Evolutionary conservation across 805 yeast genomes (phyloP), one percentile per base, ranked within the genome.

Genomic region (Candida nitratophila): DNA sequence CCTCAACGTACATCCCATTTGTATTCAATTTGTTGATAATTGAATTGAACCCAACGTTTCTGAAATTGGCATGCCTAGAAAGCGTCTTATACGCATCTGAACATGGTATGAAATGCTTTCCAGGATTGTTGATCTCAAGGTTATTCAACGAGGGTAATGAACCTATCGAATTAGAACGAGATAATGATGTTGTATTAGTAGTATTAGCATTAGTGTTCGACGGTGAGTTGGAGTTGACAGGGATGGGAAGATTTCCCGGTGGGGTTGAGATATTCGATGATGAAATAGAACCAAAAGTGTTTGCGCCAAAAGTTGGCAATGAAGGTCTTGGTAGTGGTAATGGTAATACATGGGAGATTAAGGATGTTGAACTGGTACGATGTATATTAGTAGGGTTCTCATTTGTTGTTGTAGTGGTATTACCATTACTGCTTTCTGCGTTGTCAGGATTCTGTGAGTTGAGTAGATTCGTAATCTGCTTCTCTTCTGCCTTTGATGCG

Each of bases 1-100:
- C 95, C 56, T 89, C 96, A 39, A 89, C 95, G 55, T 83, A 87
- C 83, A 86, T 85, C 3, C 95, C 96, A 49, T 84, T 70, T 1
- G 95, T 85, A 27, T 83, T 79, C 51, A 88, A 71, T 53, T 83
- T 78, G 14, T 85, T 85, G 4, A 87, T 89, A 48, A 87, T 68
- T 2, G 81, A 76, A 44, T 84, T 77, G 56, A 87, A 79, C 49
- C 86, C 93, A 17, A 83, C 86, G 8, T 77, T 69, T 46, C 77
- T 74, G 64, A 87, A 87, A 52, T 81, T 78, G 55, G 83, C 83
- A 61, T 88, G 96, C 45, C 95, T 70, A 29, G 90, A 80, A 42
- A 90, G 72, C 2, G 96, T 86, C 63, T 82, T 84, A 65, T 87
- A 89, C 0, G 96, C 96, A 55, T 89, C 96, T 14, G 90, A 80